These are phyloP conservation scores for Penicillium paxilli DNA, from an alignment of 495 filamentous ascomycete species.

Conservation along the genomic window DNA sequence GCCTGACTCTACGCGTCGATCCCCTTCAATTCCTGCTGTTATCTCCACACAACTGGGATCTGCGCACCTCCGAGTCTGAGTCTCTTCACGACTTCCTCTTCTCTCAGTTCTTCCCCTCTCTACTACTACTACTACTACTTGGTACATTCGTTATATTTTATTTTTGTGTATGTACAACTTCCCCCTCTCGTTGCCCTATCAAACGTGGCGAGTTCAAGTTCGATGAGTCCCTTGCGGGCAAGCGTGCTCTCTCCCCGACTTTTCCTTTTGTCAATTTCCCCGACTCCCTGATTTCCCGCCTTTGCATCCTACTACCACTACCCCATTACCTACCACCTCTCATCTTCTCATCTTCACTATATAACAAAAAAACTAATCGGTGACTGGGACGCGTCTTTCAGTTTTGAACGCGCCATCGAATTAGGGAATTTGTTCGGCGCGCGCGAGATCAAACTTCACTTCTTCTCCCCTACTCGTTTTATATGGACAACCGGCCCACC, in stretches of 20 bases:
- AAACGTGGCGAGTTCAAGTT: slow-evolving; percentile 23
- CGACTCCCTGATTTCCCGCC: slow-evolving; percentile 16
- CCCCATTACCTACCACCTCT: background rate
- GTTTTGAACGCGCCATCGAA: background rate
- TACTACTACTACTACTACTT: no score
- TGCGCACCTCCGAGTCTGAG: background rate
- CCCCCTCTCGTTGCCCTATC: background rate
- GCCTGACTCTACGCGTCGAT: slow-evolving; percentile 28
- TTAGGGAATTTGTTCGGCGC: background rate
- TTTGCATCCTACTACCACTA: slow-evolving; percentile 9
- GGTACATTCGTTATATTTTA: background rate
- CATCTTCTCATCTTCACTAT: no score
- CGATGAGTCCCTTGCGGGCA: slow-evolving; percentile 35
- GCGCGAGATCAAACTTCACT: background rate
- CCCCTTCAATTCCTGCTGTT: slow-evolving; percentile 18
- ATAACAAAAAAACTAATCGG: background rate
- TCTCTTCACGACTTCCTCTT: background rate
- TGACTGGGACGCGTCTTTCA: slow-evolving; percentile 17
- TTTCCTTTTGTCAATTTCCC: slow-evolving; percentile 27
- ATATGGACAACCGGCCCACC: slow-evolving; percentile 84
- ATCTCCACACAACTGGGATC: slow-evolving; percentile 14
- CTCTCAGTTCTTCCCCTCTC: background rate
- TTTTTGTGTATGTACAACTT: background rate
- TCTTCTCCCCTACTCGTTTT: slow-evolving; percentile 19
- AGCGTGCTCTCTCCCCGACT: slow-evolving; percentile 19